Evolutionary conservation across 2,329 filamentous ascomycete genomes (phyloP).

Genomic region (Ceratocystis diversiconidia): DNA sequence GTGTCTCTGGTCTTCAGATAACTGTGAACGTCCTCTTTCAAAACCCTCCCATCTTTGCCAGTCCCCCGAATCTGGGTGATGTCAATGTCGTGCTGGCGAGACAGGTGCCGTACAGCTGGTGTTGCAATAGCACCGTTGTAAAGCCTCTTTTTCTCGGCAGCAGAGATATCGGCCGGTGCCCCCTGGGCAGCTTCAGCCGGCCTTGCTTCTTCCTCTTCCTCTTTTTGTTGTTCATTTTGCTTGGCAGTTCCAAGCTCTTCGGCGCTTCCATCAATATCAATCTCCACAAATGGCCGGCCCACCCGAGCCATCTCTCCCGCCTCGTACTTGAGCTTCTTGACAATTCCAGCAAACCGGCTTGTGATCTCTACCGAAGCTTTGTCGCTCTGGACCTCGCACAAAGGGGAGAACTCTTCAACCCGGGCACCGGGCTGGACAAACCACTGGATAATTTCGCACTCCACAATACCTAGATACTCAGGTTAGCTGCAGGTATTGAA

Average conservation of each 20-base stretch:
- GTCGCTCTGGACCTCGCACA: conserved; percentile 97
- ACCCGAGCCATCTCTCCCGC: conserved; percentile 93
- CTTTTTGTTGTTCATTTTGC: too few relatives aligned
- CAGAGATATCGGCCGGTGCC: conserved; percentile 24
- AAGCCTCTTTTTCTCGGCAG: conserved; percentile 29
- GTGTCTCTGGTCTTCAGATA: conserved; percentile 43
- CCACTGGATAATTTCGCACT: conserved; percentile 99
- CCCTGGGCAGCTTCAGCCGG: conserved; percentile 19
- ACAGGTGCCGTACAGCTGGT: conserved; percentile 78
- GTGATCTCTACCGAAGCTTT: conserved; percentile 89
- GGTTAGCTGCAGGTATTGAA: background rate
- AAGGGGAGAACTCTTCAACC: conserved; percentile 93
- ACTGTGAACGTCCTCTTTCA: conserved; percentile 80
- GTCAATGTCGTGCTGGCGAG: conserved; percentile 63
- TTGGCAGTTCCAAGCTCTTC: conserved; percentile 10
- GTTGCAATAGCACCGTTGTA: conserved; percentile 69
- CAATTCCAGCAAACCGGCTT: conserved; percentile 83
- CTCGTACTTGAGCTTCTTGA: conserved; percentile 93
- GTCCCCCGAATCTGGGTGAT: conserved; percentile 71
- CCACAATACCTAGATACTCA: conserved; percentile 61
- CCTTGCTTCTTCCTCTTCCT: conserved; percentile 9
- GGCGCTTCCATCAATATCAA: conserved; percentile 73
- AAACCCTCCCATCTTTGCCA: conserved; percentile 76
- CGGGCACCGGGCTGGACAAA: conserved; percentile 91
- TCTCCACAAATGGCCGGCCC: conserved; percentile 86